These are phyloP conservation scores for Phylloporus sp. DNA, from an alignment of 768 basidiomycete species.

Conservation along the genomic window DNA sequence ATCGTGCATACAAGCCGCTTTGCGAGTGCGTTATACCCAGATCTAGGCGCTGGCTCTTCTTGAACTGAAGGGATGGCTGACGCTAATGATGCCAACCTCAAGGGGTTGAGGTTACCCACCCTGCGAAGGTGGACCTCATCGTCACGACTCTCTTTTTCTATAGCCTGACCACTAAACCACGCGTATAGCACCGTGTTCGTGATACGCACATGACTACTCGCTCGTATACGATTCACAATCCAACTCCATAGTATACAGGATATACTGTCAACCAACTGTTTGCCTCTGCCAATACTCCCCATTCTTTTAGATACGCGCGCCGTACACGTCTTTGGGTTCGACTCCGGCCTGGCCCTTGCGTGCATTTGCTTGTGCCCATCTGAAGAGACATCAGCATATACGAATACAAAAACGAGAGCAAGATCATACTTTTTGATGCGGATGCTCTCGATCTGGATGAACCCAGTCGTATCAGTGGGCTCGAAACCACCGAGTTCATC, in stretches of 20 bases:
- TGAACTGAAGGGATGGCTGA: too few relatives aligned
- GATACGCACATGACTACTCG: background rate
- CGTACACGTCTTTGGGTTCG: slow-evolving; percentile 74
- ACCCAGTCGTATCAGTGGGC: slow-evolving; percentile 91
- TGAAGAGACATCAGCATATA: slow-evolving; percentile 24
- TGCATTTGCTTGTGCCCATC: slow-evolving; percentile 86
- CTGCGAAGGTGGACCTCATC: too few relatives aligned
- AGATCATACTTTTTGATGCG: slow-evolving; percentile 87
- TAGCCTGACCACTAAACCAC: too few relatives aligned
- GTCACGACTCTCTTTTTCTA: too few relatives aligned
- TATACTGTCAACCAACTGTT: background rate
- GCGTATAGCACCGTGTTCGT: background rate
- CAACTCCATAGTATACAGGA: slow-evolving; percentile 1
- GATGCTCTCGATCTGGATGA: slow-evolving; percentile 97
- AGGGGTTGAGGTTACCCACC: too few relatives aligned
- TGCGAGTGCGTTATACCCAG: too few relatives aligned
- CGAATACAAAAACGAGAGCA: background rate
- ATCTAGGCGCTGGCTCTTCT: too few relatives aligned
- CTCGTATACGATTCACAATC: background rate
- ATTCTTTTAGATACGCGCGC: slow-evolving; percentile 47
- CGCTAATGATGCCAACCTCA: too few relatives aligned
- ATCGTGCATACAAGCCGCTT: too few relatives aligned
- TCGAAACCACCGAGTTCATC: slow-evolving; percentile 98
- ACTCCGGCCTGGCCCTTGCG: slow-evolving; percentile 83
- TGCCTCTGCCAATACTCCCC: background rate